A percentile compares a stretch with the other conserved stretches of the same genome.
phyloP scores from a whole-genome alignment of 805 yeast species.

The Citeromyces matritensis region DNA sequence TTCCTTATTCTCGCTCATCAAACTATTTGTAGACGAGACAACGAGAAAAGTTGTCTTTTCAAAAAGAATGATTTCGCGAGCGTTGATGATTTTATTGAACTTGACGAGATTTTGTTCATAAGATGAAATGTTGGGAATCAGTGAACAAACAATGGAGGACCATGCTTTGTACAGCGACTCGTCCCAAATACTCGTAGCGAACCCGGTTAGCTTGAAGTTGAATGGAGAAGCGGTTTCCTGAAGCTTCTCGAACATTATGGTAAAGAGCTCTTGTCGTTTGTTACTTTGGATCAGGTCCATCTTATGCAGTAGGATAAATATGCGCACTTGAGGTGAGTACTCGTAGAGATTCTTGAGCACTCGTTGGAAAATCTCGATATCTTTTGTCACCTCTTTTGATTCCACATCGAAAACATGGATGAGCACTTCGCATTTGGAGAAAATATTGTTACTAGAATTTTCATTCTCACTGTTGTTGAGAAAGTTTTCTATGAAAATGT shows the following conservation, averaged over 20 bases:
- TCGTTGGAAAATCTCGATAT: conserved; percentile 79
- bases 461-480: conserved; percentile 20
- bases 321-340: conserved; percentile 81
- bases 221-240: conserved; percentile 59
- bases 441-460: conserved; percentile 80
- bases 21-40: conserved; percentile 39
- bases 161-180: conserved; percentile 93
- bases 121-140: conserved; percentile 79
- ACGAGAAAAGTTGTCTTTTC: conserved; percentile 88
- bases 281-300: conserved; percentile 91
- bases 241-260: conserved; percentile 70
- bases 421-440: conserved; percentile 88
- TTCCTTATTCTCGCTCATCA: conserved; percentile 5
- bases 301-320: conserved; percentile 84
- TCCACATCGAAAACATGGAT: conserved; percentile 96
- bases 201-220: conserved; percentile 58
- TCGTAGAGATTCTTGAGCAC: conserved; percentile 70
- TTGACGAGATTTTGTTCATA: conserved; percentile 65
- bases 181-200: conserved; percentile 96
- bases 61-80: conserved; percentile 81
- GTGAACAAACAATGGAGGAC: conserved; percentile 89
- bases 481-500: conserved; percentile 90
- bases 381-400: conserved; percentile 80
- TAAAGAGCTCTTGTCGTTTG: conserved; percentile 71
- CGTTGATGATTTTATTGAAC: conserved; percentile 61